Evolutionary conservation across 371 early-diverging fungal genomes (phyloP), one percentile per base, ranked within the genome.

Genomic region (Funneliformis caledonium): DNA sequence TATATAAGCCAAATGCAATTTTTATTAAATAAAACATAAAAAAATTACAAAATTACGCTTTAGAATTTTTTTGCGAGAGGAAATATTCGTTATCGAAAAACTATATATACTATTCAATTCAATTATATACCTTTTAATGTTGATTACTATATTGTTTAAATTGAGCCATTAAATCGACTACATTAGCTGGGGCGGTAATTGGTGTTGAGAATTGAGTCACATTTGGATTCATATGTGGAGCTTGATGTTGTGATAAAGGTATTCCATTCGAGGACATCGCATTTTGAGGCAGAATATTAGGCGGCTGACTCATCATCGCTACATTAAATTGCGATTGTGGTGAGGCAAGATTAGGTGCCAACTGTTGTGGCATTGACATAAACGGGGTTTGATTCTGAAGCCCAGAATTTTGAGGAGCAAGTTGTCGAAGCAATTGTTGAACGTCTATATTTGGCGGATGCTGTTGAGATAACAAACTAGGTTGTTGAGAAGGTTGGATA

Each of bases 61-160:
- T 16, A 56, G 56, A 19, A 56, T 56, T 56, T 56, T 19, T 37
- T 37, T 3, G 26, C 37, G 37, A 37, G 26, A 37, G 56, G 19
- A 56, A 56, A 56, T 19, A 19, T 56, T 19, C 19, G 56, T 7
- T 16, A 56, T 56, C 5, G 26, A 16, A 19, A 7, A 9, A 7
- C 7, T 47, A 47, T 47, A 47, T 10, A 47, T 47, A 47, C 47
- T 47, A 47, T 47, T 9, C 0, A 9, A 47, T 47, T 47, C 7
- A 47, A 4, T 9, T 9, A 7, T 56, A 56, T 19, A 56, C 19
- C 16, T 19, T 56, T 70, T 56, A 79, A 59, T 61, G 72, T 7
- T 79, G 80, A 70, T 22, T 79, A n/a, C 45, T 79, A 72, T 79
- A 79, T 47, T 79, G 70, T 22, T 79, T 79, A 22, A 79, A 79